Evolutionary conservation across 1,284 basidiomycete species (phyloP).

Genomic region (Ustilago esculenta): DNA sequence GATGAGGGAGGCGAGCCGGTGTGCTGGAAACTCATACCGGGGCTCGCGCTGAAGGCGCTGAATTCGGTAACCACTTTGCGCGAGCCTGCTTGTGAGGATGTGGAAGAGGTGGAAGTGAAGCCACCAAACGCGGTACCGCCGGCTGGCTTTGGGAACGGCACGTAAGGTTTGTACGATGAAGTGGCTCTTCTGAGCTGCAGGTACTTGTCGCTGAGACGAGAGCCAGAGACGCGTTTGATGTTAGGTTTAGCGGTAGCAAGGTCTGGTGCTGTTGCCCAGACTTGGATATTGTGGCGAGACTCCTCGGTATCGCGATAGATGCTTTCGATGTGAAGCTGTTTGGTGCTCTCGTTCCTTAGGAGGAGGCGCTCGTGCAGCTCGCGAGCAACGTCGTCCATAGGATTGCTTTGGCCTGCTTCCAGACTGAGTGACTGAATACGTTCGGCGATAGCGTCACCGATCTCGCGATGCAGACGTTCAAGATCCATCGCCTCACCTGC

Average conservation of each 20-base stretch:
- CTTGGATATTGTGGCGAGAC: constrained; percentile 85
- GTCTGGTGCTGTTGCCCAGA: constrained; percentile 80
- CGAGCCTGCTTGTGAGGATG: constrained; percentile 18
- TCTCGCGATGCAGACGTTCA: constrained; percentile 92
- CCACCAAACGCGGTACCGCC: constrained; percentile 19
- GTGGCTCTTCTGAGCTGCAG: constrained; percentile 50
- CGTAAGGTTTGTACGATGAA: constrained; percentile 52
- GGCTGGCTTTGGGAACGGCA: constrained; percentile 48
- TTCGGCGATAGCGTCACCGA: constrained; percentile 90
- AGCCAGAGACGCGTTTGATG: constrained; percentile 75
- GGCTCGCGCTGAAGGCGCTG: constrained; percentile 54
- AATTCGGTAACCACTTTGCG: constrained; percentile 59
- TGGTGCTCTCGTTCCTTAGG: constrained; percentile 93
- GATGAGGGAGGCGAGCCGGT: constrained; percentile 38
- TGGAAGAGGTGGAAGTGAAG: constrained; percentile 1
- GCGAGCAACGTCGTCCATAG: constrained; percentile 91
- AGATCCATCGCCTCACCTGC: constrained; percentile 97
- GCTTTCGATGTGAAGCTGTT: constrained; percentile 93
- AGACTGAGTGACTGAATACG: constrained; percentile 80
- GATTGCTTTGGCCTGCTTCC: constrained; percentile 72
- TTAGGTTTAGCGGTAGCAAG: constrained; percentile 80
- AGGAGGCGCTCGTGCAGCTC: constrained; percentile 91
- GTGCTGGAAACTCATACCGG: constrained; percentile 55
- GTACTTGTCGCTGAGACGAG: constrained; percentile 62
- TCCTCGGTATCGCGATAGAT: constrained; percentile 76